Evolutionary conservation across 2,329 filamentous ascomycete genomes (phyloP).

Genomic region (Thermomyces lanuginosus): DNA sequence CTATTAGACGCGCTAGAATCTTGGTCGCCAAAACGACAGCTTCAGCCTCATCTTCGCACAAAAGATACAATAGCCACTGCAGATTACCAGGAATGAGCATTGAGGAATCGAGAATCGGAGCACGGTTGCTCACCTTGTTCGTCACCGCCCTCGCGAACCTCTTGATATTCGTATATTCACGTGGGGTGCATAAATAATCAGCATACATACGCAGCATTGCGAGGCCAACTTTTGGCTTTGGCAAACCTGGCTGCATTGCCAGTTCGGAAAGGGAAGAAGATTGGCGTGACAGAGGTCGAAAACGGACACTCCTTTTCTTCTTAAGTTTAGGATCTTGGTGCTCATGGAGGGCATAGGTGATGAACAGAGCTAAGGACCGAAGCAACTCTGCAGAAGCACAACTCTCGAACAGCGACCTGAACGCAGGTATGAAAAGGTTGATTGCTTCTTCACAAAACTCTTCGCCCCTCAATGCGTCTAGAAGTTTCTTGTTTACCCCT

Average conservation of each 20-base stretch:
- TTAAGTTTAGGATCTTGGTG: constrained; percentile 29
- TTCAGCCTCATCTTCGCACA: constrained; percentile 71
- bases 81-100: neutral
- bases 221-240: constrained; percentile 56
- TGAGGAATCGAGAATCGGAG: neutral
- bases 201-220: constrained; percentile 64
- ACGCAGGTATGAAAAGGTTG: constrained; percentile 59
- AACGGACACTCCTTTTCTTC: constrained; percentile 30
- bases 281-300: constrained; percentile 15
- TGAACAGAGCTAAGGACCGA: constrained; percentile 72
- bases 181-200: constrained; percentile 57
- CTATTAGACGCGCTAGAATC: constrained; percentile 67
- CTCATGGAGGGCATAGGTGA: constrained; percentile 79
- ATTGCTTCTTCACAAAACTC: constrained; percentile 55
- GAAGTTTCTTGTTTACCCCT: constrained; percentile 78
- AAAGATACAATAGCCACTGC: constrained; percentile 78
- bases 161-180: constrained; percentile 51
- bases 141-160: constrained; percentile 91
- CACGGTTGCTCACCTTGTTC: constrained; percentile 54
- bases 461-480: constrained; percentile 82
- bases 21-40: constrained; percentile 66
- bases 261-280: constrained; percentile 19
- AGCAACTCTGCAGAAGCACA: constrained; percentile 74
- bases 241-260: constrained; percentile 16
- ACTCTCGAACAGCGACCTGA: constrained; percentile 62